Evolutionary conservation across 148 eudicot species (phyloP), one percentile per base, ranked within the genome.

Genomic region (Persicaria tinctoria): DNA sequence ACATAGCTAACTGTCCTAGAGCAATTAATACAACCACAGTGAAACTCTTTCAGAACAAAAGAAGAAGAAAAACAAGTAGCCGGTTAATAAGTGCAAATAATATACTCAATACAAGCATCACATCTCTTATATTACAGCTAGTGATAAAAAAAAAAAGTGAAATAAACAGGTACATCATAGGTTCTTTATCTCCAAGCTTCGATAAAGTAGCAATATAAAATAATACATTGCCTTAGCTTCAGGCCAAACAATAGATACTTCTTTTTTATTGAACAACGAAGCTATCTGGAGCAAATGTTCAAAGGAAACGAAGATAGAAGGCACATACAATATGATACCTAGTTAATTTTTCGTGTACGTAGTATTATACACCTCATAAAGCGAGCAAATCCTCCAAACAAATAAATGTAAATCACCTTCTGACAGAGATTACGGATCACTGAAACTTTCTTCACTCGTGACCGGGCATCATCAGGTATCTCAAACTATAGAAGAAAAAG

Each of bases 371-470:
- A 11, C 54, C 10, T 51, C 4, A 10, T 51, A 51, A 3, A 51
- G 54, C 8, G 54, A 51, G 54, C 9, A 51, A 10, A 51, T 51
- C 54, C 11, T 8, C 54, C 54, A 51, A 51, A 51, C 3, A 51
- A 51, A 51, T 7, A 8, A 18, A 8, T 32, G 41, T 72, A 76
- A 62, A 11, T 76, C 83, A 96, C 99, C 97, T 96, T 96, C 74
- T 85, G 93, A 79, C 91, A 86, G 48, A 96, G 91, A 78, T 96
- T 96, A 74, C 99, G 94, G 60, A 96, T 81, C 79, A 96, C 97
- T 16, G 99, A 87, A 78, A 96, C 84, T 85, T 83, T 92, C 86
- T 90, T 96, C 59, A 89, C 99, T 51, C 80, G 76, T 72, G 83
- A 75, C 80, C 87, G 87, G 51, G 91, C 87, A 81, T 92, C 94